Evolutionary conservation across 2,329 filamentous ascomycete genomes (phyloP).

Genomic region (Teratosphaeria destructans): DNA sequence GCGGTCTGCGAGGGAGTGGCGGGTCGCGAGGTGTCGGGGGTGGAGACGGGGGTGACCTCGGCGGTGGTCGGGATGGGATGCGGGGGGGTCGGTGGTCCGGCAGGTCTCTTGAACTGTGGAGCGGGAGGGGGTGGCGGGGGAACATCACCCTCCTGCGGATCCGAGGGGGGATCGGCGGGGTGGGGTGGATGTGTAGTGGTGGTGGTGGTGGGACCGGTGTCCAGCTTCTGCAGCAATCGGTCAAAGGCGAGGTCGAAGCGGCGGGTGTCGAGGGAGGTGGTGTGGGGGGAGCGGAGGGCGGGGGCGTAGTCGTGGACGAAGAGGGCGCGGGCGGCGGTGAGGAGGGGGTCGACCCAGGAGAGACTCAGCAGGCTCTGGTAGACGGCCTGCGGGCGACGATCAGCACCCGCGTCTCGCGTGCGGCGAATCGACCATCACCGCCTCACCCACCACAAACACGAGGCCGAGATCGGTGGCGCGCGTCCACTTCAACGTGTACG

Average conservation of each 20-base stretch:
- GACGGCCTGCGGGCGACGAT: conserved; percentile 55
- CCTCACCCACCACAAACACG: conserved; percentile 72
- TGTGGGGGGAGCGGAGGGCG: conserved; percentile 66
- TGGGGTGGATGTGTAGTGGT: no score
- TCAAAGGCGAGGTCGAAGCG: conserved; percentile 91
- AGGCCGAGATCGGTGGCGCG: conserved; percentile 83
- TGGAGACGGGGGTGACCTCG: conserved; percentile 59
- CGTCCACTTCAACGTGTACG: conserved; percentile 92
- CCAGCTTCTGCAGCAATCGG: conserved; percentile 77
- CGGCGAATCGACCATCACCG: not conserved
- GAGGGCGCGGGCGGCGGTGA: conserved; percentile 87
- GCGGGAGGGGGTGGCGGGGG: conserved; percentile 44
- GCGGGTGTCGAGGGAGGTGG: conserved; percentile 64
- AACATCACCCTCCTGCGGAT: conserved; percentile 40
- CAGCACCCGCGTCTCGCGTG: not conserved
- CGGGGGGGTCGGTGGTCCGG: conserved; percentile 6
- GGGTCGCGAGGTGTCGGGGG: conserved; percentile 69
- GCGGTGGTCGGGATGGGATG: conserved; percentile 40
- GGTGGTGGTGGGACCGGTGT: conserved; percentile 30
- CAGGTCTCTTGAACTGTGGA: conserved; percentile 37
- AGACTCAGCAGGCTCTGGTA: conserved; percentile 93
- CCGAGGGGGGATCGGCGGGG: conserved; percentile 39
- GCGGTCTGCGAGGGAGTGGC: conserved; percentile 51
- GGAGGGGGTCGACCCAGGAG: conserved; percentile 91
- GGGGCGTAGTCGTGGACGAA: conserved; percentile 80